A percentile compares a stretch with the other conserved stretches of the same genome.
These are phyloP conservation scores for Cyclotella kingstonii DNA, from an alignment of 108 stramenopile genomes.

Conservation along the genomic window DNA sequence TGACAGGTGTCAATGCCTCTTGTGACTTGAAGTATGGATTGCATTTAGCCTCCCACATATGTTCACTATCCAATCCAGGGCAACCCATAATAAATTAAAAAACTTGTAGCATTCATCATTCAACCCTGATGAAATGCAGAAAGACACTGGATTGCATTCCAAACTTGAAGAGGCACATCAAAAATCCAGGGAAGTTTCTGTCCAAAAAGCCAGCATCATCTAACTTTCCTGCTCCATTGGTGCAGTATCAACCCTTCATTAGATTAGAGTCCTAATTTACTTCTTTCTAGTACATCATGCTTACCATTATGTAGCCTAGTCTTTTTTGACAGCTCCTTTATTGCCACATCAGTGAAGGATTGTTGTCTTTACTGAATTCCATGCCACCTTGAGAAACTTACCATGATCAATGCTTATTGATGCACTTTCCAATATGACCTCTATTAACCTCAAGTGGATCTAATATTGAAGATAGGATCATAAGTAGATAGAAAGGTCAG, in stretches of 20 bases:
- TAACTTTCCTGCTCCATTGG: conserved; percentile 46
- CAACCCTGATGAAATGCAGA: conserved; percentile 33
- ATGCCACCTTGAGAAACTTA: conserved; percentile 57
- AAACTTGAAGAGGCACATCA: conserved; percentile 43
- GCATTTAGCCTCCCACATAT: conserved; percentile 47
- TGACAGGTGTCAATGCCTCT: conserved; percentile 4
- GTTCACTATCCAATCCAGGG: conserved; percentile 34
- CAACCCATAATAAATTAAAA: conserved; percentile 37
- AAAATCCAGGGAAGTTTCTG: conserved; percentile 58
- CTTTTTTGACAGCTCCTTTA: conserved; percentile 50
- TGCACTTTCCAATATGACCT: conserved; percentile 51
- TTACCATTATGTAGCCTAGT: conserved; percentile 33
- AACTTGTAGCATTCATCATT: conserved; percentile 51
- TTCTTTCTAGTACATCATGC: conserved; percentile 40
- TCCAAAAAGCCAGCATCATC: conserved; percentile 43
- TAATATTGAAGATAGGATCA: too few species aligned
- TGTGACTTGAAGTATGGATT: conserved; percentile 33
- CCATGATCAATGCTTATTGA: conserved; percentile 37
- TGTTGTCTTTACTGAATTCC: conserved; percentile 20
- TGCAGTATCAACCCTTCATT: conserved; percentile 33
- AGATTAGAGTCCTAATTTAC: conserved; percentile 1
- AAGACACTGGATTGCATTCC: conserved; percentile 36
- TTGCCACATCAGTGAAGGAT: conserved; percentile 42
- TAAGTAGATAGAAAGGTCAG: too few species aligned
- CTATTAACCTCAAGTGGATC: too few species aligned